These are phyloP conservation scores for Nymphaea thermarum DNA, from an alignment of 164 flowering plant genomes.

Conservation along the genomic window DNA sequence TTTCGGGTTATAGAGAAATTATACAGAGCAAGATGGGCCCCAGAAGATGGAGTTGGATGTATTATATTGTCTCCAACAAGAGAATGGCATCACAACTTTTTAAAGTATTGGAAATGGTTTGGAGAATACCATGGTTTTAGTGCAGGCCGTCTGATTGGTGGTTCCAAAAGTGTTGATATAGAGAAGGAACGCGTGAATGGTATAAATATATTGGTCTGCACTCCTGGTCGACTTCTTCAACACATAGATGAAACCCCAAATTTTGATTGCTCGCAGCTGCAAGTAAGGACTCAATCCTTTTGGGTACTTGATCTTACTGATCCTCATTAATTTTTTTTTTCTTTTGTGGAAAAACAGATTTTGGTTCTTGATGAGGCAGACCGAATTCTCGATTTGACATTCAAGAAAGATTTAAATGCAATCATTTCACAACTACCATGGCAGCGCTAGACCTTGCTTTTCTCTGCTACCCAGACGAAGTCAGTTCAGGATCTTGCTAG, in stretches of 20 bases:
- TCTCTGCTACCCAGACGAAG: no score
- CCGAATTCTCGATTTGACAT: no score
- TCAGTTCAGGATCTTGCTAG: no score
- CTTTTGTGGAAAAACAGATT: conserved; percentile 43
- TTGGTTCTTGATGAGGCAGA: conserved; percentile 99
- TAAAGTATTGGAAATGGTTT: conserved; percentile 54
- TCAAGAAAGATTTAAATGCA: no score
- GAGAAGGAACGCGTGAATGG: conserved; percentile 71
- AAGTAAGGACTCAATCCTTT: conserved; percentile 43
- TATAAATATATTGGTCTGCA: conserved; percentile 81
- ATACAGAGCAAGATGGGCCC: conserved; percentile 70
- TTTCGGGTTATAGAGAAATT: conserved; percentile 78
- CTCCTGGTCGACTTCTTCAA: conserved; percentile 96
- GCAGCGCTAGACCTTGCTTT: no score
- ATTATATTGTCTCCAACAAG: conserved; percentile 92
- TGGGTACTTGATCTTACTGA: background rate
- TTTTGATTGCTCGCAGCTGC: conserved; percentile 89
- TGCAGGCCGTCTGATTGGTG: conserved; percentile 95
- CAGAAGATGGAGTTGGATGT: conserved; percentile 87
- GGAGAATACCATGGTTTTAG: conserved; percentile 76
- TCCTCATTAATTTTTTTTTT: background rate
- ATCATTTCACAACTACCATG: no score
- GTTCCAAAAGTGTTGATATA: conserved; percentile 64
- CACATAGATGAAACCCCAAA: conserved; percentile 97
- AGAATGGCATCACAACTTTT: conserved; percentile 76